Percentiles rank a stretch among this genome's conserved stretches.
Conservation (phyloP, 1,284 basidiomycete species). For the Leccinum fallax region DNA sequence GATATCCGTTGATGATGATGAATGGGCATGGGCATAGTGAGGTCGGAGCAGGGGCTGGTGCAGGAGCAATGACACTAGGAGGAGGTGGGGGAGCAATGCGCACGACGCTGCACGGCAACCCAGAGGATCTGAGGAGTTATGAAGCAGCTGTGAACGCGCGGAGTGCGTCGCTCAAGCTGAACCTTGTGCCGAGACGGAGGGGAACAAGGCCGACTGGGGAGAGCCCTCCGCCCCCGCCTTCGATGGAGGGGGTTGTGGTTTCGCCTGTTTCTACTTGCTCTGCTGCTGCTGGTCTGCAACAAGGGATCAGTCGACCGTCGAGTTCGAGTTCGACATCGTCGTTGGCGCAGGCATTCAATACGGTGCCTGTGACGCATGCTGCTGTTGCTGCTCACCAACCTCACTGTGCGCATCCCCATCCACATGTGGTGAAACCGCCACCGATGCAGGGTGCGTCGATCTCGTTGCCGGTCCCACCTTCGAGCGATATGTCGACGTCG, state of each 20-base stretch:
- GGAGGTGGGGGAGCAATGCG: slow-evolving; percentile 22
- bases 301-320: slow-evolving; percentile 36
- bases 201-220: slow-evolving; percentile 16
- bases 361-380: slow-evolving; percentile 12
- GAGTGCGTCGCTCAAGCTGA: slow-evolving; percentile 53
- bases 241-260: not conserved
- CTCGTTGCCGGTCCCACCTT: slow-evolving; percentile 26
- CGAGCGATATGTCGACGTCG: not conserved
- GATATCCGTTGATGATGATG: slow-evolving; percentile 12
- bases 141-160: slow-evolving; percentile 74
- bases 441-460: slow-evolving; percentile 31
- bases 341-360: slow-evolving; percentile 40
- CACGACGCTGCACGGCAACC: slow-evolving; percentile 44
- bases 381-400: slow-evolving; percentile 1
- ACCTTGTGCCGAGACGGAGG: slow-evolving; percentile 35
- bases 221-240: slow-evolving; percentile 18
- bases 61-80: not conserved
- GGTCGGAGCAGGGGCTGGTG: not conserved
- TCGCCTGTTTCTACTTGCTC: not conserved
- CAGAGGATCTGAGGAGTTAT: slow-evolving; percentile 69
- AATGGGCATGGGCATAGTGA: slow-evolving; percentile 22
- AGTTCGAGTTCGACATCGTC: slow-evolving; percentile 38
- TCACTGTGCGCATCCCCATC: slow-evolving; percentile 5
- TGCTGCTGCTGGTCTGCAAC: slow-evolving; percentile 10
- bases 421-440: slow-evolving; percentile 26